Evolutionary conservation across 225 moss, liverwort and hornwort species (phyloP).

Genomic region (Anthoceros angustus): DNA sequence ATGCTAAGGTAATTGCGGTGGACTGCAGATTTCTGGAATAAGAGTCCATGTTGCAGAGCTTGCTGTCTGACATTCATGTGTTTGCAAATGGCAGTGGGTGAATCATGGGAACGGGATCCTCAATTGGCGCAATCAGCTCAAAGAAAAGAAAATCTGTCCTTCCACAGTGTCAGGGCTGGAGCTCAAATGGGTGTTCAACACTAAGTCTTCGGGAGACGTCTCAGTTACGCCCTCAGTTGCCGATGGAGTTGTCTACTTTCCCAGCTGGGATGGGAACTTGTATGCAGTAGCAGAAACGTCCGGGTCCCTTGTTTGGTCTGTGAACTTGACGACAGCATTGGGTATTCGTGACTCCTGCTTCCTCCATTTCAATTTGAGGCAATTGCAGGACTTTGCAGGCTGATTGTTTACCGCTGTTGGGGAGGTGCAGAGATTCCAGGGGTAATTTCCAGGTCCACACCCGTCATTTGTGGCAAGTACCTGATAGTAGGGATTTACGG

Average conservation of each 20-base stretch:
- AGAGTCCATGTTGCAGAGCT: too few relatives aligned
- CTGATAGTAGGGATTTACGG: slow-evolving; percentile 13
- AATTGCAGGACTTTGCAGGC: background rate
- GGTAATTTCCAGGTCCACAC: slow-evolving; percentile 6
- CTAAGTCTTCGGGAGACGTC: background rate
- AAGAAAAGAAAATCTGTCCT: background rate
- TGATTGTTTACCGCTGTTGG: background rate
- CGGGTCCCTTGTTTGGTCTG: slow-evolving; percentile 5
- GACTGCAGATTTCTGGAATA: too few relatives aligned
- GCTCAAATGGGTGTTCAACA: slow-evolving; percentile 8
- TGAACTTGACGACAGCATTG: slow-evolving; percentile 3
- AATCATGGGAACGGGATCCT: slow-evolving; percentile 11
- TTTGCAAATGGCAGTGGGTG: background rate
- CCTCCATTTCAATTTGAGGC: too few relatives aligned
- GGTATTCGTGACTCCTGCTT: too few relatives aligned
- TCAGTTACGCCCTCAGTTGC: slow-evolving; percentile 5
- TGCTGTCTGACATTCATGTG: too few relatives aligned
- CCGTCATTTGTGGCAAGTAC: slow-evolving; percentile 5
- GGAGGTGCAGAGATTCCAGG: background rate
- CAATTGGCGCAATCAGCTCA: slow-evolving; percentile 1
- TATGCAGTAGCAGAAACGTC: background rate
- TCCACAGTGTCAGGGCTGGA: background rate
- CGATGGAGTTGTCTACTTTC: too few relatives aligned
- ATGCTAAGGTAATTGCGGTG: too few relatives aligned
- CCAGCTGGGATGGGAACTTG: slow-evolving; percentile 8